A percentile compares a stretch with the other conserved stretches of the same genome.
Evolutionary conservation across 2,329 filamentous ascomycete species (phyloP).

Genomic region (Diaporthe sp.): DNA sequence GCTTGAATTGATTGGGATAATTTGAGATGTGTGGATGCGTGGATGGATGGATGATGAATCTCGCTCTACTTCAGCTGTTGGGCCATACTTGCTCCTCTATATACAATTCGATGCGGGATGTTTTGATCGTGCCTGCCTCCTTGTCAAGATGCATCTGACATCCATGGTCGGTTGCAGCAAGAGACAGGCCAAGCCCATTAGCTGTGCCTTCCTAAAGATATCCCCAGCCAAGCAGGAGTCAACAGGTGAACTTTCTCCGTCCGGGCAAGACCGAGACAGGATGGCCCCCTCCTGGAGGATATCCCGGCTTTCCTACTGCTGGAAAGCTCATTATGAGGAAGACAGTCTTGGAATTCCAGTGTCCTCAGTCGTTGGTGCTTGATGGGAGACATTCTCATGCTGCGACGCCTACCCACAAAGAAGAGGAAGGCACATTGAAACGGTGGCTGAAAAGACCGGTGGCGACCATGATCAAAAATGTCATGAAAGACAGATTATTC

Average conservation of each 20-base stretch:
- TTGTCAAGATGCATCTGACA: neutral
- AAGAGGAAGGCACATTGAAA: neutral
- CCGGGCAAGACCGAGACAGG: slow-evolving; percentile 26
- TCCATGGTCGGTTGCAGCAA: neutral
- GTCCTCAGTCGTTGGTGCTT: neutral
- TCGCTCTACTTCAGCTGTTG: neutral
- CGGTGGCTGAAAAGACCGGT: neutral
- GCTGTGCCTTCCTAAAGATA: slow-evolving; percentile 31
- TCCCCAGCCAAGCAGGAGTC: neutral
- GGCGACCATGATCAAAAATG: neutral
- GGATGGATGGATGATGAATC: neutral
- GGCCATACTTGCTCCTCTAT: neutral
- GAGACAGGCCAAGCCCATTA: neutral
- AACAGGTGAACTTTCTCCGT: neutral
- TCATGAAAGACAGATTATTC: no score
- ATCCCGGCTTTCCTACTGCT: neutral
- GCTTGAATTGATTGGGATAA: neutral
- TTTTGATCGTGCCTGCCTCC: slow-evolving; percentile 25
- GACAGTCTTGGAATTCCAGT: neutral
- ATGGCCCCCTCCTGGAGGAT: neutral
- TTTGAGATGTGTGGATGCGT: neutral
- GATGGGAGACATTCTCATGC: neutral
- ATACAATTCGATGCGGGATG: neutral
- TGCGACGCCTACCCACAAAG: neutral
- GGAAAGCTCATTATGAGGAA: neutral